Conservation (phyloP, 2,329 filamentous ascomycete genomes). For the Aspergillus sojae region DNA sequence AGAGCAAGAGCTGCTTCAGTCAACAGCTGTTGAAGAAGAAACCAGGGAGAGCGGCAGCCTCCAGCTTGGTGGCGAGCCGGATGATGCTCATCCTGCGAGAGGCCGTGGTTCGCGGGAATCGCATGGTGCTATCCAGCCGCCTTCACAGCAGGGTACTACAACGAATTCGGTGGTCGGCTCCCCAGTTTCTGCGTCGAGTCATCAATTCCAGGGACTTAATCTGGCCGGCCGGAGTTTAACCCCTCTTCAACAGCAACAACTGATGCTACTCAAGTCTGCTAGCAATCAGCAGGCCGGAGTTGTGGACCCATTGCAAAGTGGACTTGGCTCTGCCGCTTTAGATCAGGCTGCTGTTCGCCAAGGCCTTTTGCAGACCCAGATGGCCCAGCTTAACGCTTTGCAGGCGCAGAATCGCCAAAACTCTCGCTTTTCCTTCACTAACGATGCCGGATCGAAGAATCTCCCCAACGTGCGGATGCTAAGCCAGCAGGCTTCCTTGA, state of each 20-base stretch:
- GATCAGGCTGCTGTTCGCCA: constrained; percentile 48
- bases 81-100: constrained; percentile 66
- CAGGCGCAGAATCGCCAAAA: constrained; percentile 77
- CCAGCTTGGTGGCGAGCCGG: constrained; percentile 88
- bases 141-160: constrained; percentile 67
- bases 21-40: constrained; percentile 64
- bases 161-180: constrained; percentile 46
- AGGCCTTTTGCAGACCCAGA: constrained; percentile 49
- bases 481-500: constrained; percentile 51
- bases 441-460: constrained; percentile 61
- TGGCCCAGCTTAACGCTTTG: constrained; percentile 56
- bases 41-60: constrained; percentile 82
- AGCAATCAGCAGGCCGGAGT: constrained; percentile 65
- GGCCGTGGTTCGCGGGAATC: constrained; percentile 58
- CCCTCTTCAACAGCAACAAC: constrained; percentile 74
- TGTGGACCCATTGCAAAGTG: constrained; percentile 42
- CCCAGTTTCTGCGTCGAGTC: constrained; percentile 41
- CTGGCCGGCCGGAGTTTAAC: constrained; percentile 74
- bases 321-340: constrained; percentile 33
- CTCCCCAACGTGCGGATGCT: constrained; percentile 61
- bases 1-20: constrained; percentile 58
- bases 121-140: constrained; percentile 71
- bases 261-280: constrained; percentile 64
- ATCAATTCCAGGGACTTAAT: constrained; percentile 58
- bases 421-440: constrained; percentile 85